Evolutionary conservation across 1,139 yeast genomes (phyloP).

Genomic region (Debaryomyces subglobosus): DNA sequence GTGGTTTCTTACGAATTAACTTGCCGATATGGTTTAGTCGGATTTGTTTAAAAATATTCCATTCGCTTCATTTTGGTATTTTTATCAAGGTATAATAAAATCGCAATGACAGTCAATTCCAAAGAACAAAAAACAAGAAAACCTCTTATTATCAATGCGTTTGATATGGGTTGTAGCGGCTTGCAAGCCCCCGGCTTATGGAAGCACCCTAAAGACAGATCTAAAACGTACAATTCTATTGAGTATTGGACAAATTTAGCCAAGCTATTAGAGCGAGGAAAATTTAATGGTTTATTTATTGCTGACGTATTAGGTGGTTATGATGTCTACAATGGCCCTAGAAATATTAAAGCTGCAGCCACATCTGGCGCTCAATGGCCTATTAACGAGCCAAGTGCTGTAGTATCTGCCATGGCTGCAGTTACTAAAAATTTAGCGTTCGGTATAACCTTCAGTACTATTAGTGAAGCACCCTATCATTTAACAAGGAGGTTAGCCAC

Average conservation of each 20-base stretch:
- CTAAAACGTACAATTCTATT: slow-evolving; percentile 37
- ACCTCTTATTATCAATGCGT: slow-evolving; percentile 39
- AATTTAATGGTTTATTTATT: slow-evolving; percentile 46
- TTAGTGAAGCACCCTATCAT: slow-evolving; percentile 49
- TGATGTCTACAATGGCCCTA: slow-evolving; percentile 45
- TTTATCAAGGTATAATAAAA: background rate
- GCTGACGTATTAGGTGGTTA: slow-evolving; percentile 52
- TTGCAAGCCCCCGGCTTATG: slow-evolving; percentile 45
- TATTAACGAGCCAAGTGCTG: slow-evolving; percentile 45
- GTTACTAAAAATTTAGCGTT: slow-evolving; percentile 43
- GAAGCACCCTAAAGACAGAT: slow-evolving; percentile 46
- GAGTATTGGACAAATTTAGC: slow-evolving; percentile 52
- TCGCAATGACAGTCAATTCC: background rate
- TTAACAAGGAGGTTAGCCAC: slow-evolving; percentile 48
- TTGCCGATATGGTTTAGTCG: background rate
- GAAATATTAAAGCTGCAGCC: slow-evolving; percentile 39
- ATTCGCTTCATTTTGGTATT: background rate
- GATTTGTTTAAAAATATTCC: background rate
- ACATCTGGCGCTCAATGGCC: slow-evolving; percentile 48
- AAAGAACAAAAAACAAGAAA: slow-evolving; percentile 13
- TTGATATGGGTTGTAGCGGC: slow-evolving; percentile 44
- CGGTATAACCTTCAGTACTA: slow-evolving; percentile 48
- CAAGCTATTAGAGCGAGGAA: slow-evolving; percentile 46
- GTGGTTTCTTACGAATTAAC: background rate
- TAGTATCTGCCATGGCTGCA: slow-evolving; percentile 43